These are phyloP conservation scores for Xylaria flabelliformis DNA, from an alignment of 495 filamentous ascomycete genomes.

Conservation along the genomic window DNA sequence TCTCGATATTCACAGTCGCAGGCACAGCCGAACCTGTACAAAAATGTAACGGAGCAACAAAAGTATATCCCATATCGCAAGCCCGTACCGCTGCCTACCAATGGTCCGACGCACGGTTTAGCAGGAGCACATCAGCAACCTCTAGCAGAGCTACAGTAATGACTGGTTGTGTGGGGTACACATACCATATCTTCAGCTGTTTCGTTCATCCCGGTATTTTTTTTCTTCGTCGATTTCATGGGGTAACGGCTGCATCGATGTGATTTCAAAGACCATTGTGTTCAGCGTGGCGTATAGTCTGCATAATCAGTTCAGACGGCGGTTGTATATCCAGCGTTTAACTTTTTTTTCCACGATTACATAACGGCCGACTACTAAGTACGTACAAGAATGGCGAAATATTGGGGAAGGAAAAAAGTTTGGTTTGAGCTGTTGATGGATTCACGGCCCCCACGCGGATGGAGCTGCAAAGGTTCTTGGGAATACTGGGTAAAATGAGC, in stretches of 20 bases:
- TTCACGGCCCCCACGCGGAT: not conserved
- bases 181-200: not conserved
- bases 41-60: not conserved
- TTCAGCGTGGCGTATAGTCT: slow-evolving; percentile 22
- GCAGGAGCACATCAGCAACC: not conserved
- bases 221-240: not conserved
- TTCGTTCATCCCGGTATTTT: not conserved
- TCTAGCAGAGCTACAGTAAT: slow-evolving; percentile 24
- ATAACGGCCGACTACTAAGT: not conserved
- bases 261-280: not conserved
- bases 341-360: not conserved
- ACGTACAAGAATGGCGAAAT: not conserved
- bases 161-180: not conserved
- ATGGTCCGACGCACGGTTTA: slow-evolving; percentile 1
- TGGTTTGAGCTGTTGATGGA: not conserved
- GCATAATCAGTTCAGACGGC: slow-evolving; percentile 7
- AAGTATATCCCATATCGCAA: slow-evolving; percentile 11
- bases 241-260: not conserved
- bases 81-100: not conserved
- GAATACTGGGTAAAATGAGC: not conserved
- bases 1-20: not conserved
- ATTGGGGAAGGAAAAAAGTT: not conserved
- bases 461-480: not conserved
- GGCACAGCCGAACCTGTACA: not conserved
- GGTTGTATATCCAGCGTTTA: not conserved